A percentile compares a stretch with the other conserved stretches of the same genome.
Conservation (phyloP, 495 filamentous ascomycete species). For the Penicillium samsonianum region DNA sequence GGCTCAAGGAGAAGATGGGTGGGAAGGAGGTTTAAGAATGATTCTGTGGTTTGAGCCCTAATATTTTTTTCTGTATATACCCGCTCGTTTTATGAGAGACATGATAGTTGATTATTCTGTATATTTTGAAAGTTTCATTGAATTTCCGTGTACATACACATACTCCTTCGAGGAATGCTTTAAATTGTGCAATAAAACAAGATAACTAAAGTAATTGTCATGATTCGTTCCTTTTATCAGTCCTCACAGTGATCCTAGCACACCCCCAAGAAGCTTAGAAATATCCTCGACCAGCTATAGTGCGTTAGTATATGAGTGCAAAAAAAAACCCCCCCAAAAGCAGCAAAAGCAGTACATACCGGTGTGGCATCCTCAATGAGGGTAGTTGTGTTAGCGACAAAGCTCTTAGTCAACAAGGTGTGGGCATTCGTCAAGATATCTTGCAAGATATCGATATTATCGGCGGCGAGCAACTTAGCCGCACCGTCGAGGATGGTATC, state of each 20-base stretch:
- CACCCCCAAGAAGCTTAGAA: slow-evolving; percentile 36
- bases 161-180: slow-evolving; percentile 2
- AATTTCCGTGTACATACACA: slow-evolving; percentile 17
- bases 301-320: not conserved
- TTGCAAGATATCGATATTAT: slow-evolving; percentile 36
- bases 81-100: slow-evolving; percentile 11
- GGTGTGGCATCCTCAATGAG: slow-evolving; percentile 54
- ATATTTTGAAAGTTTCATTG: slow-evolving; percentile 11
- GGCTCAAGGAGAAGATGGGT: slow-evolving; percentile 33
- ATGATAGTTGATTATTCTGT: slow-evolving; percentile 8
- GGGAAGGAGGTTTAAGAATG: slow-evolving; percentile 21
- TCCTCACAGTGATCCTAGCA: slow-evolving; percentile 28
- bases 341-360: slow-evolving; percentile 34
- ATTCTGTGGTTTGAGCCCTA: not conserved
- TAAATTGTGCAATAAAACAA: slow-evolving; percentile 9
- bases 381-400: slow-evolving; percentile 49
- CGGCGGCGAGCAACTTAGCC: slow-evolving; percentile 32
- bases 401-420: slow-evolving; percentile 32
- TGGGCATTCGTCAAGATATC: slow-evolving; percentile 38
- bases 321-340: not conserved
- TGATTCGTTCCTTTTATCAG: slow-evolving; percentile 5
- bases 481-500: slow-evolving; percentile 39
- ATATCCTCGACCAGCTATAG: slow-evolving; percentile 35
- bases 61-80: slow-evolving; percentile 11
- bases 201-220: slow-evolving; percentile 4